phyloP scores from a whole-genome alignment of 1,139 yeast genomes.

The Hyphopichia fennica region DNA sequence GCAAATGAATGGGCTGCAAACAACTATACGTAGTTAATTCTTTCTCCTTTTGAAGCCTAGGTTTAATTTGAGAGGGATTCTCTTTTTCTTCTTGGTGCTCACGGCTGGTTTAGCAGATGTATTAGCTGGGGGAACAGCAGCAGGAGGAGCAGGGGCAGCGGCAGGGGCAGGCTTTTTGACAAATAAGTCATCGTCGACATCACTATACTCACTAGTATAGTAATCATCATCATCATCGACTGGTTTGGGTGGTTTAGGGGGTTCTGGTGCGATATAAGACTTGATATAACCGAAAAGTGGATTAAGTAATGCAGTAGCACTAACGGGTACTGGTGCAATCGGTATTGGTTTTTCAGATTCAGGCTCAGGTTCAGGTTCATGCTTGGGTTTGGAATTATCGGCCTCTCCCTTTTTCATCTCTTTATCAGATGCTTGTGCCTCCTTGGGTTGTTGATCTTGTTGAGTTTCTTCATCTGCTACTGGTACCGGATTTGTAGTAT shows the following conservation, averaged over 20 bases:
- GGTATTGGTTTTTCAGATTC: conserved; percentile 24
- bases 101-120: not conserved
- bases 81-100: not conserved
- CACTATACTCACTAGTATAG: conserved; percentile 1
- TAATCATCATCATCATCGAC: conserved; percentile 1
- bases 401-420: too few relatives aligned
- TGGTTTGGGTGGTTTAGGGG: not conserved
- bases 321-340: conserved; percentile 20
- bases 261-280: not conserved
- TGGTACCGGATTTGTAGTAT: too few relatives aligned
- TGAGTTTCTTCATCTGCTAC: too few relatives aligned
- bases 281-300: not conserved
- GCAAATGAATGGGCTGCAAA: too few relatives aligned
- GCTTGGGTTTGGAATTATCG: too few relatives aligned
- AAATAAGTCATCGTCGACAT: conserved; percentile 7
- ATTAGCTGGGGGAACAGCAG: not conserved
- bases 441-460: too few relatives aligned
- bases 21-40: too few relatives aligned
- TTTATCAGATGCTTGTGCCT: too few relatives aligned
- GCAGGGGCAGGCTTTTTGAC: not conserved
- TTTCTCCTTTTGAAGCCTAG: too few relatives aligned
- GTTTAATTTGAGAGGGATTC: too few relatives aligned
- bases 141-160: not conserved
- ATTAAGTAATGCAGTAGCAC: not conserved
- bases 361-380: too few relatives aligned